A percentile compares a stretch with the other conserved stretches of the same genome.
Conservation (phyloP, 768 basidiomycete genomes). For the Pholiota molesta region DNA sequence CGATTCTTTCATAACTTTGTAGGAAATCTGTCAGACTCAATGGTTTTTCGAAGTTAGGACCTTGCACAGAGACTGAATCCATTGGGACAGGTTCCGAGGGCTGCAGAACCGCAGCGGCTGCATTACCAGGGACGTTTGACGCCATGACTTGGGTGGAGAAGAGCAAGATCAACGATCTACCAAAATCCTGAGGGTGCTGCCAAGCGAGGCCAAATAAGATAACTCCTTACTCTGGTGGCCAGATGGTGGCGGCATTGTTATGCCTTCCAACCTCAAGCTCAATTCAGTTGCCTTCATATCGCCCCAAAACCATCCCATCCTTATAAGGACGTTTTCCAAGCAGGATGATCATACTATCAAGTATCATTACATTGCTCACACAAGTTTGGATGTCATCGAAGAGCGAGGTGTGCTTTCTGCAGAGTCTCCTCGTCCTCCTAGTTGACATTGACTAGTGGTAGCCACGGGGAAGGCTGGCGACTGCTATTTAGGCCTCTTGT, state of each 20-base stretch:
- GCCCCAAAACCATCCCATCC: conserved; percentile 78
- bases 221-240: neutral
- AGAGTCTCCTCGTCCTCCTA: conserved; percentile 3
- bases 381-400: conserved; percentile 87
- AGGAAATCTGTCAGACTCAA: conserved; percentile 72
- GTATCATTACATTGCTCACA: conserved; percentile 92
- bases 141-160: conserved; percentile 3
- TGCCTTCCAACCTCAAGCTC: conserved; percentile 71
- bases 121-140: conserved; percentile 51
- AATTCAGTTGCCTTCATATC: conserved; percentile 89
- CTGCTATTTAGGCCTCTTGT: conserved; percentile 84
- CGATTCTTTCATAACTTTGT: conserved; percentile 83
- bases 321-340: conserved; percentile 72
- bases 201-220: conserved; percentile 18
- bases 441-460: conserved; percentile 32
- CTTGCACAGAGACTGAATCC: conserved; percentile 72
- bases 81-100: conserved; percentile 73
- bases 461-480: conserved; percentile 67
- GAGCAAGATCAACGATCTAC: conserved; percentile 1
- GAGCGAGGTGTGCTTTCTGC: conserved; percentile 70
- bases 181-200: conserved; percentile 8
- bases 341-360: conserved; percentile 63
- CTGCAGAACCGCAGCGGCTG: conserved; percentile 77
- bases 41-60: conserved; percentile 82
- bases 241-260: conserved; percentile 24